Base-by-base conservation (phyloP, 345 rosid species). In the Streptanthus diversifolius region DNA sequence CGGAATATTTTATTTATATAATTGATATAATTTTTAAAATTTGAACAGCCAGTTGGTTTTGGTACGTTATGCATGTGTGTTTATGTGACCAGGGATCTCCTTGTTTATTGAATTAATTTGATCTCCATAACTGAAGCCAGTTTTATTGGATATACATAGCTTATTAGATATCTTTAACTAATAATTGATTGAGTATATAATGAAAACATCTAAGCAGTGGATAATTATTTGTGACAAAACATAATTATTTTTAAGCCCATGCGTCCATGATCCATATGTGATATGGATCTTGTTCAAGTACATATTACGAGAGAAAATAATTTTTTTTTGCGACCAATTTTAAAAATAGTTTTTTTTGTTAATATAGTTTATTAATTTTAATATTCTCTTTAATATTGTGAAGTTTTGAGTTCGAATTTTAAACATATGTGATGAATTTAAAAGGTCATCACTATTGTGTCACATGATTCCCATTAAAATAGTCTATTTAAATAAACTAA, bases 11-110 rank as follows among this genome's bases (percentile, higher is more conserved):
- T 58, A 66, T 67, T 39, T 27, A 32, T 51, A 67, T 41, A 41
- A 1, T 21, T 63, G 44, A 66, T 63, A 45, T 67, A 67, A 73
- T 75, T 75, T 30, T 68, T 67, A 63, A 67, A 67, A 75, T 75
- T 75, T 75, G 73, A 75, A 75, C 24, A 51, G 48, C 74, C 44
- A 60, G 63, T 59, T 75, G 73, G 56, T 68, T 75, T 59, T 60
- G 32, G 55, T 39, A 58, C 41, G 41, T 74, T 40, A 51, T 74
- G 78, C 78, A 74, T 72, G 70, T 63, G 76, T 67, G 36, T 67
- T 48, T 66, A 66, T 67, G 63, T 66, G 68, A 44, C 62, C 55
- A 74, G 49, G 49, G 59, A 67, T 74, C 73, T 51, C 43, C 36
- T 21, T 48, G 52, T 15, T 66, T 65, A 54, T 55, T 21, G 41